Conservation (phyloP, 2,329 filamentous ascomycete genomes). For the Pseudocercospora fuligena region DNA sequence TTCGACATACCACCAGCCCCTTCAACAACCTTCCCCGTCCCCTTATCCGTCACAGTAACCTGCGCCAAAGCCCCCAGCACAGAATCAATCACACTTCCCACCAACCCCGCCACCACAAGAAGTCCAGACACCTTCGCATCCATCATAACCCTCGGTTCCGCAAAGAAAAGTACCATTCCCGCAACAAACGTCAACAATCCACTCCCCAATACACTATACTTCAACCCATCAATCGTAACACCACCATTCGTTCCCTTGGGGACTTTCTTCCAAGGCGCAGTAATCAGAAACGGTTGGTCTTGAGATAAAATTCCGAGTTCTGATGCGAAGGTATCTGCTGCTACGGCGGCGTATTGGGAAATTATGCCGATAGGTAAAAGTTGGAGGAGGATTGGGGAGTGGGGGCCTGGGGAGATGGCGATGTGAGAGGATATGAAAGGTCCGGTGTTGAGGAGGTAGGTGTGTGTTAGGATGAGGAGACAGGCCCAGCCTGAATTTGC, state of each 20-base stretch:
- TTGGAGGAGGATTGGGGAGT: constrained; percentile 48
- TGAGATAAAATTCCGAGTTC: constrained; percentile 90
- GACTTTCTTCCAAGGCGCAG: constrained; percentile 76
- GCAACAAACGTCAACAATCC: constrained; percentile 71
- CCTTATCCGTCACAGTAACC: constrained; percentile 81
- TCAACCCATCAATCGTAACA: constrained; percentile 75
- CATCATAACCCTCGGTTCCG: constrained; percentile 28
- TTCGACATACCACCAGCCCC: constrained; percentile 61
- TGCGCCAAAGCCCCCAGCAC: constrained; percentile 84
- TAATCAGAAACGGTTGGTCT: constrained; percentile 80
- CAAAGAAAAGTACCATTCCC: constrained; percentile 48
- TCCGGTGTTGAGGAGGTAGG: constrained; percentile 46
- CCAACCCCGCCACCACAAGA: constrained; percentile 72
- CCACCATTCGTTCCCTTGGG: constrained; percentile 90
- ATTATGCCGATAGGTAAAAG: constrained; percentile 55
- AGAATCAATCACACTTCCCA: constrained; percentile 86
- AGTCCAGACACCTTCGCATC: constrained; percentile 23
- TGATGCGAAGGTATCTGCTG: constrained; percentile 92
- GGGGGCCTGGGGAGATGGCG: constrained; percentile 37
- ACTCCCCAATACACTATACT: constrained; percentile 37
- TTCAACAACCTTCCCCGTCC: constrained; percentile 86
- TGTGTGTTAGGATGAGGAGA: constrained; percentile 61
- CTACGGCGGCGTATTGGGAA: constrained; percentile 78
- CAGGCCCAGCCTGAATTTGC: constrained; percentile 85
- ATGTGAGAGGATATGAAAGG: constrained; percentile 40